A percentile compares a stretch with the other conserved stretches of the same genome.
Conservation (phyloP, 2,329 filamentous ascomycete species). For the Cercospora sojina region DNA sequence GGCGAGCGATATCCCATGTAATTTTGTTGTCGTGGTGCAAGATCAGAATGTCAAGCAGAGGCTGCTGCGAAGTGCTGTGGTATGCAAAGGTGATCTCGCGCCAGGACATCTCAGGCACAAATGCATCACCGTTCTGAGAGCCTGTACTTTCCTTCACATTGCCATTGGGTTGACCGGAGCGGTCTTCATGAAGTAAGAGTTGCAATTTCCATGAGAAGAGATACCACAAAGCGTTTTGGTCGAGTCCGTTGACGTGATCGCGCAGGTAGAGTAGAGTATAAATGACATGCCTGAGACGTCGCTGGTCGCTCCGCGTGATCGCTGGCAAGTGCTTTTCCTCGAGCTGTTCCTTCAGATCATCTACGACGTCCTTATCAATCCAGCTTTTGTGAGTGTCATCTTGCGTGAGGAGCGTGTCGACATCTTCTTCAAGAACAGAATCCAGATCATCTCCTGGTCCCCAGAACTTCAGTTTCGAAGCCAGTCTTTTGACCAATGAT, state of each 20-base stretch:
- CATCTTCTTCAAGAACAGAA: slow-evolving; percentile 60
- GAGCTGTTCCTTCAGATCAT: slow-evolving; percentile 33
- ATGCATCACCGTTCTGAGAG: background rate
- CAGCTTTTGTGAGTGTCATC: slow-evolving; percentile 39
- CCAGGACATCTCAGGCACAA: slow-evolving; percentile 54
- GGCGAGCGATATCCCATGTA: slow-evolving; percentile 79
- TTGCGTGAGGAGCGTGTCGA: slow-evolving; percentile 10
- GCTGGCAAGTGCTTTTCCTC: slow-evolving; percentile 53
- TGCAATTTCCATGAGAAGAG: slow-evolving; percentile 37
- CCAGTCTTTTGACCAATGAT: slow-evolving; percentile 67
- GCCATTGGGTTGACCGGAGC: slow-evolving; percentile 7
- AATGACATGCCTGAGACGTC: slow-evolving; percentile 29
- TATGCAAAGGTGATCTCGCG: slow-evolving; percentile 83
- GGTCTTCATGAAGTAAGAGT: slow-evolving; percentile 18
- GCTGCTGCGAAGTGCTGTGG: slow-evolving; percentile 70
- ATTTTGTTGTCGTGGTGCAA: slow-evolving; percentile 76
- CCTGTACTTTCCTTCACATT: slow-evolving; percentile 32
- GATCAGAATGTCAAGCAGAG: slow-evolving; percentile 68
- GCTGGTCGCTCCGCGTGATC: slow-evolving; percentile 30
- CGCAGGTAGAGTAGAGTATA: slow-evolving; percentile 30
- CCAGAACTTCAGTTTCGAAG: slow-evolving; percentile 77
- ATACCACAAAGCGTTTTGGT: slow-evolving; percentile 33
- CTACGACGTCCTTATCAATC: slow-evolving; percentile 26
- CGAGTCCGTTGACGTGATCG: slow-evolving; percentile 31
- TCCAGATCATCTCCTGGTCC: slow-evolving; percentile 78